Evolutionary conservation across 805 yeast genomes (phyloP), one percentile per base, ranked within the genome.

Genomic region (Cyberlindnera mrakii): DNA sequence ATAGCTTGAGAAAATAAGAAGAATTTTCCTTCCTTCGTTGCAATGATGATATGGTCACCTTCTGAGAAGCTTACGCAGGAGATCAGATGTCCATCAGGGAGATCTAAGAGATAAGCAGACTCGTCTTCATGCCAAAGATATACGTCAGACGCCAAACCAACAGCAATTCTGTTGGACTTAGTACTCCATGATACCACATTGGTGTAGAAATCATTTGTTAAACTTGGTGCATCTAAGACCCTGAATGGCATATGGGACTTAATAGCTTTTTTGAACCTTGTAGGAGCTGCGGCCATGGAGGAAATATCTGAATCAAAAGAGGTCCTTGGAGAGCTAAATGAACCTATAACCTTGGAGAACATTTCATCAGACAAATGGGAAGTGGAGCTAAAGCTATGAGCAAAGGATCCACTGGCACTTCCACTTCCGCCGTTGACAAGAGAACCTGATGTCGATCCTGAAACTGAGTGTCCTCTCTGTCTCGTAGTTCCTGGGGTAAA

Each of bases 161-260:
- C 87, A 0, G 82, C 81, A 0, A 86, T 64, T 19, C 65, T 66
- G 34, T 69, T 70, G 1, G 77, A 62, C 14, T 51, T 52, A 7
- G 56, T 57, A 0, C 89, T 78, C 95, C 95, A 87, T 5, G 87
- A 74, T 0, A 87, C 73, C 42, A 85, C 65, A 55, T 85, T 85
- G 1, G 86, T 73, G 60, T 87, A 88, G 55, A 80, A 87, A 58
- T 88, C 95, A 59, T 85, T 82, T 47, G 82, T 65, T 41, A 87
- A 60, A 3, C 78, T 78, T 0, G 89, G 89, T 0, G 93, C 90
- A 55, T 77, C 82, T 16, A 81, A 59, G 0, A 78, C 78, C 46
- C 74, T 68, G 48, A 62, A 75, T 0, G 82, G 76, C 16, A 63
- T 62, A 19, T 65, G 69, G 3, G 71, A 57, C 41, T 60, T 63